These are phyloP conservation scores for Candida maltosa DNA, from an alignment of 805 yeast genomes.

Conservation along the genomic window DNA sequence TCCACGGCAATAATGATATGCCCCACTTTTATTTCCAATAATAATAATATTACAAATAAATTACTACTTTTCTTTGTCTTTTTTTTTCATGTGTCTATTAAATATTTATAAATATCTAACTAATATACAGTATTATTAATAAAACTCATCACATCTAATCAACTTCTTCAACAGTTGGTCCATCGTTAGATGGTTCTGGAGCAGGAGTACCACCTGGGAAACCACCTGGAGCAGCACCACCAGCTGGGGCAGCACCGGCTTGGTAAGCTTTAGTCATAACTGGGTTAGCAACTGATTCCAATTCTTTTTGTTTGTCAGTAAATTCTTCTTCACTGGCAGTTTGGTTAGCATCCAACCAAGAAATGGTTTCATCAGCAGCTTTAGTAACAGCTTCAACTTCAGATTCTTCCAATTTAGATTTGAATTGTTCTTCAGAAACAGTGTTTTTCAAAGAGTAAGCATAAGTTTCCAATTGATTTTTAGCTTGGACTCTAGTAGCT, in stretches of 20 bases:
- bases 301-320: conserved; percentile 90
- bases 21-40: not conserved
- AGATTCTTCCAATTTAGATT: conserved; percentile 48
- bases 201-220: conserved; percentile 50
- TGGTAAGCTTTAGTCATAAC: conserved; percentile 96
- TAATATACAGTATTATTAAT: not conserved
- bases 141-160: conserved; percentile 27
- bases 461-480: conserved; percentile 94
- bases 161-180: conserved; percentile 55
- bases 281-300: conserved; percentile 93
- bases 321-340: conserved; percentile 91
- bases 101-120: conserved; percentile 1
- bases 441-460: conserved; percentile 90
- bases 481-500: conserved; percentile 87
- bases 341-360: conserved; percentile 92
- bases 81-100: conserved; percentile 1
- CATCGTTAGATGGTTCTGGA: conserved; percentile 36
- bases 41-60: too few relatives aligned
- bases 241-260: conserved; percentile 82
- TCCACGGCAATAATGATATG: not conserved
- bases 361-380: conserved; percentile 81
- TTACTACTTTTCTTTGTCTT: conserved; percentile 1
- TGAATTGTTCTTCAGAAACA: conserved; percentile 44
- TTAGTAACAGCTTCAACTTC: conserved; percentile 68
- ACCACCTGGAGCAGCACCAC: conserved; percentile 62